Conservation (phyloP, 768 basidiomycete genomes). For the Russula sp. region DNA sequence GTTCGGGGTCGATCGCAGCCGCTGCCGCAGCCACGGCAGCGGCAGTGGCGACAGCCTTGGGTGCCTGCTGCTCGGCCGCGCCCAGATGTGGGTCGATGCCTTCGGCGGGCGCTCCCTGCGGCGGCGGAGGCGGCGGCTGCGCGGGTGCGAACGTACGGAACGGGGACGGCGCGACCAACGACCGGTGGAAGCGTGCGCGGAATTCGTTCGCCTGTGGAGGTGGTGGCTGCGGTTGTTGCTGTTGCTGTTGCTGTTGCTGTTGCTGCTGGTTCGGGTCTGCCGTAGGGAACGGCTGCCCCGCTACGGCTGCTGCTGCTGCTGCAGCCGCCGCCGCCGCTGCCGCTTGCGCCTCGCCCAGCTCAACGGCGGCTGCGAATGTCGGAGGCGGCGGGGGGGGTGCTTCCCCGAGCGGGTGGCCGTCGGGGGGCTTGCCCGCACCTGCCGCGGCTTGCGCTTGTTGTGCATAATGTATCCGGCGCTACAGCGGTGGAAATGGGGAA, state of each 20-base stretch:
- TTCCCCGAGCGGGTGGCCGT: constrained; percentile 25
- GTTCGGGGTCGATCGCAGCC: constrained; percentile 27
- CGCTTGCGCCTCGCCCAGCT: constrained; percentile 20
- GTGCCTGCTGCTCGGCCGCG: constrained; percentile 1
- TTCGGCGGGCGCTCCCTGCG: constrained; percentile 18
- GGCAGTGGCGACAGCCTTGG: constrained; percentile 11
- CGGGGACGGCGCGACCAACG: constrained; percentile 53
- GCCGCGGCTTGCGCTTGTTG: constrained; percentile 27
- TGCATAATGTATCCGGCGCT: constrained; percentile 45
- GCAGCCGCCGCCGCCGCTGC: constrained; percentile 21
- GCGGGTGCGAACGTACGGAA: constrained; percentile 34
- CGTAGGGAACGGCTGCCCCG: constrained; percentile 17
- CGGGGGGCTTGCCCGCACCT: constrained; percentile 25
- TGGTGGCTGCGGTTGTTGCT: background rate
- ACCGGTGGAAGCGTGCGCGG: constrained; percentile 57
- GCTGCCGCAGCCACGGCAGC: background rate
- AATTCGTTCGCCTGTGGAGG: constrained; percentile 42
- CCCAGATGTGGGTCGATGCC: constrained; percentile 24
- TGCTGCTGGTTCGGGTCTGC: constrained; percentile 20
- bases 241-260: background rate
- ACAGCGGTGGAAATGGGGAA: background rate
- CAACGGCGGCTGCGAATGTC: constrained; percentile 16
- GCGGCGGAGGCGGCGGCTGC: constrained; percentile 15
- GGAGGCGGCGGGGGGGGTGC: constrained; percentile 20
- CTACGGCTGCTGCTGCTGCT: constrained; percentile 14